Conservation (phyloP, 176 grass and related monocot species). For the Oryza australiensis region DNA sequence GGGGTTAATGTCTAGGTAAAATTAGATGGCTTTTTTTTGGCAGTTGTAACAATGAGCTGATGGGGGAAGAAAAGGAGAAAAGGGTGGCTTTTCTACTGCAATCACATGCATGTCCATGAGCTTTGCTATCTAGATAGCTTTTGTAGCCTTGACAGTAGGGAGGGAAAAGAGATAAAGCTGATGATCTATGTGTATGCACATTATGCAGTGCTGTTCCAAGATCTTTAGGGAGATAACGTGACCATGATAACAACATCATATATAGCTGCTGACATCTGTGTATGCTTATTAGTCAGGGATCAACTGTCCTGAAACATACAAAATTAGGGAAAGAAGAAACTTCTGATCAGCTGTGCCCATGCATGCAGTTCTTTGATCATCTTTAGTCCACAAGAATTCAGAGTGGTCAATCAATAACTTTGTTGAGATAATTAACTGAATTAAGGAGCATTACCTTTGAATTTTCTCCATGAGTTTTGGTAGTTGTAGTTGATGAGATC, state of each 20-base stretch:
- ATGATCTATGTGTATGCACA: neutral
- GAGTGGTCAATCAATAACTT: neutral
- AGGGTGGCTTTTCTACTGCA: slow-evolving; percentile 18
- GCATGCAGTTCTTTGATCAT: neutral
- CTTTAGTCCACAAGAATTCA: neutral
- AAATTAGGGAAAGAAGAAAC: neutral
- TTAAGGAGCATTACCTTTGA: neutral
- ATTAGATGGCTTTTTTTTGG: neutral
- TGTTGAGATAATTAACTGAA: neutral
- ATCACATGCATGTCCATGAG: slow-evolving; percentile 5
- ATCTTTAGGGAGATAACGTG: neutral
- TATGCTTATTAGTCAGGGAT: neutral
- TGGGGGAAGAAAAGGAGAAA: neutral
- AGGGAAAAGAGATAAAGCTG: neutral
- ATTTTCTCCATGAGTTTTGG: neutral
- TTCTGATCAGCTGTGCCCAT: neutral
- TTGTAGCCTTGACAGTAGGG: slow-evolving; percentile 3
- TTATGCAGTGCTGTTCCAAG: neutral
- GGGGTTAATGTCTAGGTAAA: neutral
- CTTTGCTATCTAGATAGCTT: slow-evolving; percentile 1
- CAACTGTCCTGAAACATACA: neutral
- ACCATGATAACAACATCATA: neutral
- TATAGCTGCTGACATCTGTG: neutral
- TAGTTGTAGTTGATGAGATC: neutral
- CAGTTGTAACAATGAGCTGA: neutral